phyloP scores from a whole-genome alignment of 352 stramenopile genomes.

The Blastocystis sp. region DNA sequence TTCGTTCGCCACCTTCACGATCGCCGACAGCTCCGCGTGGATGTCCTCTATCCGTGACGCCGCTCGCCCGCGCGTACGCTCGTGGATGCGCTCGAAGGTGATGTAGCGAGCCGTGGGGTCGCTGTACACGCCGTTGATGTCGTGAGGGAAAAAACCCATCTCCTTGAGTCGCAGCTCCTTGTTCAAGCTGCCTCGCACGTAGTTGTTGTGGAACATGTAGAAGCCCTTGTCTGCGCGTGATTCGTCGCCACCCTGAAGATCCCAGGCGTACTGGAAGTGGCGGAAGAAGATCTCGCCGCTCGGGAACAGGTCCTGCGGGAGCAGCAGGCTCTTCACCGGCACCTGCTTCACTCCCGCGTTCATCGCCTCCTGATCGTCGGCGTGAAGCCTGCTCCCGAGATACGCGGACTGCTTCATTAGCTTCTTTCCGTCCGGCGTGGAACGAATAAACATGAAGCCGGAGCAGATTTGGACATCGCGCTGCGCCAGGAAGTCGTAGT shows the following conservation, averaged over 20 bases:
- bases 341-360: too few relatives aligned
- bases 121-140: conserved; percentile 2
- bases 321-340: neutral
- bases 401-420: neutral
- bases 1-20: neutral
- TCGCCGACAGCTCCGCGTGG: neutral
- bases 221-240: neutral
- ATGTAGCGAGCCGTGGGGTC: neutral
- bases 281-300: neutral
- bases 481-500: conserved; percentile 4
- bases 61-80: neutral
- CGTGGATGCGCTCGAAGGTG: neutral
- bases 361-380: neutral
- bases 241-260: neutral
- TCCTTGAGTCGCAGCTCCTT: conserved; percentile 1
- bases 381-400: neutral
- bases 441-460: neutral
- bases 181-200: neutral
- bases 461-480: neutral
- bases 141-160: neutral
- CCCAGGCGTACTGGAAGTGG: neutral
- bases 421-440: neutral
- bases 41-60: neutral
- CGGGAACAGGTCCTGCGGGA: neutral
- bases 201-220: conserved; percentile 25